These are phyloP conservation scores for Stentor coeruleus DNA, from an alignment of 73 alveolate genomes.

Conservation along the genomic window DNA sequence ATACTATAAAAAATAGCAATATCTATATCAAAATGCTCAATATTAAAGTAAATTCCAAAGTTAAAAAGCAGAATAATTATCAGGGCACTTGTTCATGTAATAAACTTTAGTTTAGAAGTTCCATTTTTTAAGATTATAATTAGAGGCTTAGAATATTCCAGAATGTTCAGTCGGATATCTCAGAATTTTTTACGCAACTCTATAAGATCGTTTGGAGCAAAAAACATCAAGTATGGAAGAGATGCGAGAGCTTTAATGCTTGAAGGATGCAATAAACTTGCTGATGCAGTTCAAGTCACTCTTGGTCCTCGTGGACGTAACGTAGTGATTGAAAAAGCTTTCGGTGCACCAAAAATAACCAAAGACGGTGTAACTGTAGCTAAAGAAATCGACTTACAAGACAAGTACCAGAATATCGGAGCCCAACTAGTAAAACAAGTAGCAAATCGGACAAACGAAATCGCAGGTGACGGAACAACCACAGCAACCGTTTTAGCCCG, in stretches of 20 bases:
- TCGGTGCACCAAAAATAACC: slow-evolving; percentile 87
- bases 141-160: too few relatives aligned
- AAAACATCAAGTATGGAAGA: slow-evolving; percentile 63
- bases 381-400: slow-evolving; percentile 74
- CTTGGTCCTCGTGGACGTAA: slow-evolving; percentile 76
- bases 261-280: slow-evolving; percentile 60
- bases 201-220: slow-evolving; percentile 34
- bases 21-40: too few relatives aligned
- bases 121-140: too few relatives aligned
- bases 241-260: slow-evolving; percentile 73
- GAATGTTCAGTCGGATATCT: slow-evolving; percentile 2
- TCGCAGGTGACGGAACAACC: slow-evolving; percentile 99
- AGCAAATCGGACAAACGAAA: slow-evolving; percentile 92
- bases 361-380: slow-evolving; percentile 98
- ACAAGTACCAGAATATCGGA: slow-evolving; percentile 84
- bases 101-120: too few relatives aligned
- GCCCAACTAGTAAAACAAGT: slow-evolving; percentile 88
- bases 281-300: slow-evolving; percentile 71
- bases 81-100: too few relatives aligned
- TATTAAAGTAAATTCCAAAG: too few relatives aligned
- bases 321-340: slow-evolving; percentile 59
- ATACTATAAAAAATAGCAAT: too few relatives aligned
- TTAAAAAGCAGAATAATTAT: too few relatives aligned
- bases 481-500: slow-evolving; percentile 97
- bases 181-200: slow-evolving; percentile 7